Conservation (phyloP, 805 yeast genomes). For the Candida pseudofarinosa region DNA sequence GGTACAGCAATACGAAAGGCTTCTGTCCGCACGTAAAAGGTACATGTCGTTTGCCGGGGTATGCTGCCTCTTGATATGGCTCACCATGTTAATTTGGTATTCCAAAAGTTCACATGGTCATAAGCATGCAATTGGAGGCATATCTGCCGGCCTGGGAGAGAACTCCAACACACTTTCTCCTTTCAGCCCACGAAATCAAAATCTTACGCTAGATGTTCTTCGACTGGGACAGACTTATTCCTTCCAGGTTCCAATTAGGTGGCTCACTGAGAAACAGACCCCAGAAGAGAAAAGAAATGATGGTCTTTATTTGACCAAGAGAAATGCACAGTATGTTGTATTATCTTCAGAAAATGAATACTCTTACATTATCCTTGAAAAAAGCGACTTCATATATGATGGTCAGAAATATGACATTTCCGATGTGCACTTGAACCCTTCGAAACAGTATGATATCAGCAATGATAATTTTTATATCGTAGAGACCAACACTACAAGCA, state of each 20-base stretch:
- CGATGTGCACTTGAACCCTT: constrained; percentile 35
- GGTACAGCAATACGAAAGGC: constrained; percentile 12
- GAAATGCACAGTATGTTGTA: constrained; percentile 11
- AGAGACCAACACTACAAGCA: constrained; percentile 42
- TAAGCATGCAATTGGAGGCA: constrained; percentile 20
- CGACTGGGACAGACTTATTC: constrained; percentile 21
- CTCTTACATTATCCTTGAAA: constrained; percentile 24
- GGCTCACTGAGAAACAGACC: constrained; percentile 30
- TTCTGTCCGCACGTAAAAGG: constrained; percentile 5
- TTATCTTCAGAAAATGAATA: constrained; percentile 25
- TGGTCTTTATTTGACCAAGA: constrained; percentile 24
- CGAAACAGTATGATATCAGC: constrained; percentile 41
- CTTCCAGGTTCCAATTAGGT: constrained; percentile 13
- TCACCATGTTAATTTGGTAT: constrained; percentile 22
- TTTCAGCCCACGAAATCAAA: constrained; percentile 22
- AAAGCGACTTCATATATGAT: constrained; percentile 35
- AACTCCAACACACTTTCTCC: constrained; percentile 28
- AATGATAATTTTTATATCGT: constrained; percentile 46
- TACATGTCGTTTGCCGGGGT: constrained; percentile 4
- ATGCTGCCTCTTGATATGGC: constrained; percentile 19
- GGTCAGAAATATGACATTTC: constrained; percentile 32
- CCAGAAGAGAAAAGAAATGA: constrained; percentile 18
- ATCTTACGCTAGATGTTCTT: constrained; percentile 23
- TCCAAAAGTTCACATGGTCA: constrained; percentile 18
- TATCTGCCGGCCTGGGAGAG: constrained; percentile 17